phyloP scores from a whole-genome alignment of 345 rosid genomes.

The Orychophragmus violaceus region DNA sequence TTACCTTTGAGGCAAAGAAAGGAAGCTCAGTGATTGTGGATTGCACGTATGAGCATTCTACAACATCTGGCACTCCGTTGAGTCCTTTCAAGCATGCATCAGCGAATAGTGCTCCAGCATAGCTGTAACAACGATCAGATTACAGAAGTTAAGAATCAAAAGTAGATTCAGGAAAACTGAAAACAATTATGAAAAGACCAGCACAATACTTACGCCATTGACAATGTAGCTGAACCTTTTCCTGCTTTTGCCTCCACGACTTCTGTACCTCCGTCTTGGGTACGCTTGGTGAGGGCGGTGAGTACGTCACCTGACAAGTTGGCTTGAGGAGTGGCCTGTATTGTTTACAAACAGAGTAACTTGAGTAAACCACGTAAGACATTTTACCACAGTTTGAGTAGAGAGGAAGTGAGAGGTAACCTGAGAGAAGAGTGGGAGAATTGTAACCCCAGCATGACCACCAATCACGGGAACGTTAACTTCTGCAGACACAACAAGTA shows the following conservation, averaged over 20 bases:
- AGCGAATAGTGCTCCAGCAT: slow-evolving; percentile 82
- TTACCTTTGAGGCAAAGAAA: slow-evolving; percentile 87
- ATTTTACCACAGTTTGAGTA: not conserved
- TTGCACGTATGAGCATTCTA: slow-evolving; percentile 74
- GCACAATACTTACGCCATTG: slow-evolving; percentile 68
- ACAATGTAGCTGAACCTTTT: slow-evolving; percentile 86
- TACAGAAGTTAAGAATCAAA: not conserved
- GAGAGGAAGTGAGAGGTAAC: slow-evolving; percentile 31
- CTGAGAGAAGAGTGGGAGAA: slow-evolving; percentile 78
- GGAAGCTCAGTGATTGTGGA: slow-evolving; percentile 69
- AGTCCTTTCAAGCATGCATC: slow-evolving; percentile 94
- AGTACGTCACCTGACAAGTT: slow-evolving; percentile 53
- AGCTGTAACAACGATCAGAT: slow-evolving; percentile 36
- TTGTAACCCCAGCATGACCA: slow-evolving; percentile 81
- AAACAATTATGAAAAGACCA: not conserved
- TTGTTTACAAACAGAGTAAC: not conserved
- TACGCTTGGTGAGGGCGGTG: slow-evolving; percentile 73
- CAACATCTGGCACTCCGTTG: slow-evolving; percentile 64
- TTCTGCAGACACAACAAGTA: slow-evolving; percentile 34
- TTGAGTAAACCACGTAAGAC: not conserved
- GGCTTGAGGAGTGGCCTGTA: slow-evolving; percentile 69
- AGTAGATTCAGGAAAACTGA: not conserved
- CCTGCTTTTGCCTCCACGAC: slow-evolving; percentile 96
- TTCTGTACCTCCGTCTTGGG: slow-evolving; percentile 89
- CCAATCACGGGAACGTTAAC: slow-evolving; percentile 83